A percentile compares a stretch with the other conserved stretches of the same genome.
These are phyloP conservation scores for Elsinoe perseae DNA, from an alignment of 2,329 filamentous ascomycete genomes.

Conservation along the genomic window DNA sequence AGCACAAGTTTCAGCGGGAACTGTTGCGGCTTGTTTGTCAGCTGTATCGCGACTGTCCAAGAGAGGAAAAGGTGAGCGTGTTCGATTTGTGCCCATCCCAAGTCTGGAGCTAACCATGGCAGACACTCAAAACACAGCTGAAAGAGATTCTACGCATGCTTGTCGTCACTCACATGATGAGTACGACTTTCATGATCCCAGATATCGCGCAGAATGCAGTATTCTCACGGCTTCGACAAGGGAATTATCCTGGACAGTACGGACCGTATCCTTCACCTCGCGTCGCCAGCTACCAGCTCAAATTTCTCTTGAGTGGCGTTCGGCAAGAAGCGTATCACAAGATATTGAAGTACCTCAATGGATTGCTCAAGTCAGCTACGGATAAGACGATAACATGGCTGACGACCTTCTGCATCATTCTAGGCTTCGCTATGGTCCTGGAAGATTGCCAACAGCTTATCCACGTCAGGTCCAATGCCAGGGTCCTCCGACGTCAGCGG, in stretches of 20 bases:
- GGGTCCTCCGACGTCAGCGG: slow-evolving; percentile 27
- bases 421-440: slow-evolving; percentile 42
- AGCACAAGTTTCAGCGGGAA: slow-evolving; percentile 33
- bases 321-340: slow-evolving; percentile 36
- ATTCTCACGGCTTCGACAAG: slow-evolving; percentile 34
- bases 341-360: slow-evolving; percentile 41
- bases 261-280: slow-evolving; percentile 31
- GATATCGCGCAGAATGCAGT: slow-evolving; percentile 32
- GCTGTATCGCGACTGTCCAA: slow-evolving; percentile 24
- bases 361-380: slow-evolving; percentile 37
- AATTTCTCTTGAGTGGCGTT: slow-evolving; percentile 42
- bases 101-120: slow-evolving; percentile 4
- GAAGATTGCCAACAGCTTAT: slow-evolving; percentile 43
- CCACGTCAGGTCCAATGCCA: slow-evolving; percentile 36
- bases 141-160: slow-evolving; percentile 40
- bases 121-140: slow-evolving; percentile 33
- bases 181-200: slow-evolving; percentile 39
- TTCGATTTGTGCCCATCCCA: background rate
- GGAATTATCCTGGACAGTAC: slow-evolving; percentile 22
- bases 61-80: slow-evolving; percentile 33
- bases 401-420: slow-evolving; percentile 38
- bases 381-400: slow-evolving; percentile 39
- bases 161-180: slow-evolving; percentile 44
- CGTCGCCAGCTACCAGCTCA: slow-evolving; percentile 43
- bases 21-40: slow-evolving; percentile 36